A percentile compares a stretch with the other conserved stretches of the same genome.
Evolutionary conservation across 2,329 filamentous ascomycete species (phyloP).

Genomic region (Fusarium sp.): DNA sequence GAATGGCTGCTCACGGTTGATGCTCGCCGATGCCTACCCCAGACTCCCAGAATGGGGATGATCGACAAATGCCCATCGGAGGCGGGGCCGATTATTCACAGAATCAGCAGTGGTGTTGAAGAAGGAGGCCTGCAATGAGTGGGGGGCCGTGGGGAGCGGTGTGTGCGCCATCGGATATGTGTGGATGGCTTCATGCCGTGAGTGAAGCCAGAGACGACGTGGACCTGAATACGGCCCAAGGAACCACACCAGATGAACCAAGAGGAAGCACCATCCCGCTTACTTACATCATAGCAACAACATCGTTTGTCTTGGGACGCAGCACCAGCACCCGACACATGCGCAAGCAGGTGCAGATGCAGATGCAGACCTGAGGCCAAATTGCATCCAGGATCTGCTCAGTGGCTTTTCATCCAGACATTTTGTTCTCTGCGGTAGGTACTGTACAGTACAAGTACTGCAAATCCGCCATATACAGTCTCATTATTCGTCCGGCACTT

Average conservation of each 20-base stretch:
- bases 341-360: constrained; percentile 4
- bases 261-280: constrained; percentile 31
- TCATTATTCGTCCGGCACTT: constrained; percentile 34
- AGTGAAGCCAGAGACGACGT: constrained; percentile 28
- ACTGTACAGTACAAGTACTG: background rate
- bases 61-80: constrained; percentile 36
- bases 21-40: constrained; percentile 33
- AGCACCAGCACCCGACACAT: background rate
- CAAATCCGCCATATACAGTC: background rate
- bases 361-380: constrained; percentile 3
- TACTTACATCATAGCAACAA: constrained; percentile 24
- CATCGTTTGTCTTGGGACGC: constrained; percentile 3
- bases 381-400: background rate
- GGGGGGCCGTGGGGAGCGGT: constrained; percentile 46
- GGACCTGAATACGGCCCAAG: constrained; percentile 16
- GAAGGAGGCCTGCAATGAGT: constrained; percentile 29
- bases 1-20: constrained; percentile 6
- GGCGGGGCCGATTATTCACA: constrained; percentile 38
- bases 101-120: constrained; percentile 32
- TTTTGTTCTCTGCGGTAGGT: background rate
- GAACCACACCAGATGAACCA: constrained; percentile 22
- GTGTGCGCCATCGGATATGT: constrained; percentile 35
- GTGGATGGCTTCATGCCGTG: constrained; percentile 39
- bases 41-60: constrained; percentile 28
- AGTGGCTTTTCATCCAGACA: constrained; percentile 8